Conservation (phyloP, 2,329 filamentous ascomycete species). For the Fusarium cicatricum region DNA sequence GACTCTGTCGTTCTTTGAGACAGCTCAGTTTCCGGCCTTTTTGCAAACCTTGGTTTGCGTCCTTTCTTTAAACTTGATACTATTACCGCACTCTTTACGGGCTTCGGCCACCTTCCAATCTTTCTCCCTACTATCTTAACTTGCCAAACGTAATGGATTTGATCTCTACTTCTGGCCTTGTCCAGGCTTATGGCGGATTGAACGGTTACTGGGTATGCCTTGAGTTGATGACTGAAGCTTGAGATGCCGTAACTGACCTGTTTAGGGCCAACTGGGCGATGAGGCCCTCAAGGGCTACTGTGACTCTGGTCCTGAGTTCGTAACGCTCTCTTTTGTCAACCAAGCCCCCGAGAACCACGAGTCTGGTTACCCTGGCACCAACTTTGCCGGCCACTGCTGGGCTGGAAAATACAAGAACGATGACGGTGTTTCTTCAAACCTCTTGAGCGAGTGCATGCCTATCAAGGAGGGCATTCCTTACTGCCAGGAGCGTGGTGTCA, state of each 20-base stretch:
- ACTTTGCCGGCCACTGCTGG: constrained; percentile 52
- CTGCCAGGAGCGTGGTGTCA: constrained; percentile 53
- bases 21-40: constrained; percentile 43
- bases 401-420: constrained; percentile 38
- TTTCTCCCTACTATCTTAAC: constrained; percentile 34
- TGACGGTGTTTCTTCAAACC: constrained; percentile 39
- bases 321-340: constrained; percentile 52
- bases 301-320: constrained; percentile 48
- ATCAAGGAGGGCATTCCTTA: constrained; percentile 52
- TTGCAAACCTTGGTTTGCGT: constrained; percentile 51
- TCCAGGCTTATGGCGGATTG: constrained; percentile 43
- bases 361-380: constrained; percentile 49
- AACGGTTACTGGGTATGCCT: constrained; percentile 52
- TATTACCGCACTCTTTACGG: constrained; percentile 44
- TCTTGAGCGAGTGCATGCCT: constrained; percentile 47
- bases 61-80: constrained; percentile 49
- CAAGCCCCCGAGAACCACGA: constrained; percentile 47
- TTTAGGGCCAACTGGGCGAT: constrained; percentile 48
- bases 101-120: constrained; percentile 49
- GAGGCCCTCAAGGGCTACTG: constrained; percentile 49
- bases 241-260: constrained; percentile 1
- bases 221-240: no score
- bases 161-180: constrained; percentile 34
- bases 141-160: constrained; percentile 36
- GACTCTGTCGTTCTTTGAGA: constrained; percentile 40